phyloP scores from a whole-genome alignment of 495 filamentous ascomycete species.

The Aspergillus affinis region DNA sequence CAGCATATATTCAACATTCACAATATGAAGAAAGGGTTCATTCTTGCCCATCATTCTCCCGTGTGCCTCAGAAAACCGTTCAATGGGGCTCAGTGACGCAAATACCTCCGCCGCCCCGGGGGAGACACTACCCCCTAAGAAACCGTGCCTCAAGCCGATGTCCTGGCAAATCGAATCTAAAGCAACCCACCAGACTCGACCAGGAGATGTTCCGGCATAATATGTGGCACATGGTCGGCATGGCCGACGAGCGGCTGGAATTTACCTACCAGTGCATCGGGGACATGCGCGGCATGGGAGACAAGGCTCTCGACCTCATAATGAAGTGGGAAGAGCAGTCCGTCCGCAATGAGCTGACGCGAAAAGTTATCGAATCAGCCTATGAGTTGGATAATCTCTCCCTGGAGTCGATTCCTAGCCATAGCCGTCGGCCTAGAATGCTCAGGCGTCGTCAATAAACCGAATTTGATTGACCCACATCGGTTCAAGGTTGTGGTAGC shows the following conservation, averaged over 20 bases:
- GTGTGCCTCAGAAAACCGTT: constrained; percentile 7
- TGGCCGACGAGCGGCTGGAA: constrained; percentile 8
- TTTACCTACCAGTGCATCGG: constrained; percentile 14
- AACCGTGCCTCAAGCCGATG: background rate
- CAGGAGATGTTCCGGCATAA: constrained; percentile 15
- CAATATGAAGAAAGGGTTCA: background rate
- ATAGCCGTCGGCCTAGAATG: background rate
- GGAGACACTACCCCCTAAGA: background rate
- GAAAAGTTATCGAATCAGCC: background rate
- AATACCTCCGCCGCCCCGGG: background rate
- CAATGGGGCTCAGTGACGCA: constrained; percentile 14
- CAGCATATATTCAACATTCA: background rate
- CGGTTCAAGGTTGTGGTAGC: background rate
- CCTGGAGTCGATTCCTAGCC: background rate
- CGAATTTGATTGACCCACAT: no score
- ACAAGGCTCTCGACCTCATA: background rate
- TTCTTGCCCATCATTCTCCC: background rate
- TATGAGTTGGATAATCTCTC: background rate
- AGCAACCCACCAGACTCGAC: constrained; percentile 13
- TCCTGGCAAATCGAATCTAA: constrained; percentile 10
- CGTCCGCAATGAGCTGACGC: background rate
- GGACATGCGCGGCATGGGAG: background rate
- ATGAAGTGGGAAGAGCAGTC: constrained; percentile 4
- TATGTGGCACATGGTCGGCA: constrained; percentile 9
- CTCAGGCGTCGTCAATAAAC: background rate